Evolutionary conservation across 805 yeast species (phyloP), one percentile per base, ranked within the genome.

Genomic region (Komagataella pastoris): DNA sequence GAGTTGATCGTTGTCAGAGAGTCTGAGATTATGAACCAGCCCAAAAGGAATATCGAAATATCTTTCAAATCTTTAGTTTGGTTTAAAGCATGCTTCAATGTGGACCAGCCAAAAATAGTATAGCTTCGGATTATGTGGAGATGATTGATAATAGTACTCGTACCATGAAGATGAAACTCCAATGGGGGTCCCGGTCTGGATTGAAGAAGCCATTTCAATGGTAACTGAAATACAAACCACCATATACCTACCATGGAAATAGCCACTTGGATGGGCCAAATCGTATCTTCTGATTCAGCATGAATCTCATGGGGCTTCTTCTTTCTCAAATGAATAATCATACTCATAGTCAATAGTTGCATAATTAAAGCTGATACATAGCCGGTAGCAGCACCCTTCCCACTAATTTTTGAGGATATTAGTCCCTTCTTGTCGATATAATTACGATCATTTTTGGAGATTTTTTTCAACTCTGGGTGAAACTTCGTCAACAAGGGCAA

Each of bases 11-110:
- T 86, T 1, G 90, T 83, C 8, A 83, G 67, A 0, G 88, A 81
- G 60, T 86, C 95, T 18, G 87, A 79, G 2, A 85, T 70, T 47
- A 86, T 73, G 57, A 85, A 85, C 95, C 95, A 85, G 1, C 87
- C 89, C 0, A 77, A 49, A 7, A 85, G 65, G 56, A 82, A 85
- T 10, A 77, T 73, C n/a, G 77, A 69, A 17, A 86, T 85, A 57
- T 85, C 91, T 55, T 71, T 73, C 58, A 85, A 65, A 49, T 76
- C 65, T 1, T 77, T 70, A 1, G 85, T 88, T 56, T 79, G 82
- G 47, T 69, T 72, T n/a, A 81, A 65, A 0, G 91, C 78, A 19
- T 68, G 64, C 48, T 63, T 68, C 24, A 85, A 62, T 0, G 85
- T 79, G 21, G 58, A 59, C 85, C 89, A 85, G 1, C 93, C 91